Base-by-base conservation (phyloP, 2,329 filamentous ascomycete species). In the Metarhizium rileyi region DNA sequence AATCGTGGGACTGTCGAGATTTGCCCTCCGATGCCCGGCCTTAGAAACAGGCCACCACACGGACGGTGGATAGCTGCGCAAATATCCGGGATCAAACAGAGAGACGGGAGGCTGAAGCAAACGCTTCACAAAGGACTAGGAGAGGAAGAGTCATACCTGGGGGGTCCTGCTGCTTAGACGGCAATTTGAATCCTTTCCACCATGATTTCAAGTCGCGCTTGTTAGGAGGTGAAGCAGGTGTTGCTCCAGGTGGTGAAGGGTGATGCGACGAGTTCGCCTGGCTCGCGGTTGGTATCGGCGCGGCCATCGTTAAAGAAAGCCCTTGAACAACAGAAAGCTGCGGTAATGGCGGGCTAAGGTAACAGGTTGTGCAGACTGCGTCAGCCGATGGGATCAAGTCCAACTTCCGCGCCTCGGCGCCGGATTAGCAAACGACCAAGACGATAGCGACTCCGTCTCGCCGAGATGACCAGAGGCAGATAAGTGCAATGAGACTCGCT, bases 121-220 rank as follows among this genome's bases (percentile, higher is more conserved):
- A 42, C 38, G 12, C 14, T 4, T 46, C 16, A 16, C n/a, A 22
- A 2, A 23, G 9, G 3, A 41, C 20, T 3, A 20, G 12, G 14
- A 6, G 28, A 33, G 10, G 16, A 16, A 33, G 10, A 2, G 10
- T 44, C 52, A 46, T 77, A 82, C 79, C 78, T 61, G 74, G 69
- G 46, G 70, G 59, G 12, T 52, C 78, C 49, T 79, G 74, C 51
- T 75, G 73, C 60, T 75, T 80, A 35, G 74, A 69, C 43, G 77
- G 73, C 48, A 86, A 79, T 71, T 93, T 93, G 72, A 98, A 97
- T 61, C 84, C 83, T 70, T 90, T 95, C 93, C 93, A 97, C 93
- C 93, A 98, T 52, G 87, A 94, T 59, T 90, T 86, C 59, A 97
- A 75, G 66, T 95, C 90, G 65, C 88, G 83, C 72, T 86, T 94